A percentile compares a stretch with the other conserved stretches of the same genome.
phyloP scores from a whole-genome alignment of 495 filamentous ascomycete species.

The Copromyces sp. region DNA sequence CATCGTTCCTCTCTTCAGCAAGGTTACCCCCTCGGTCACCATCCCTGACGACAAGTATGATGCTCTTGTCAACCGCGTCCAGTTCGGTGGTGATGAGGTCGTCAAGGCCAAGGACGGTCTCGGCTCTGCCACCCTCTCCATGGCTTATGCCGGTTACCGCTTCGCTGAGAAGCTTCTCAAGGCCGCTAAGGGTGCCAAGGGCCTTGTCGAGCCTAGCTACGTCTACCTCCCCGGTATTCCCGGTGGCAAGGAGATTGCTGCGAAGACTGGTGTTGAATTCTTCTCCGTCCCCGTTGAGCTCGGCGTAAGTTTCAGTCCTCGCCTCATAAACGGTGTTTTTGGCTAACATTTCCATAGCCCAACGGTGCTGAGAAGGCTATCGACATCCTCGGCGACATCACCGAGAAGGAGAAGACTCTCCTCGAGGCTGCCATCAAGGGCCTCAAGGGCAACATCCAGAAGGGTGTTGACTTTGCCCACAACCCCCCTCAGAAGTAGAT shows the following conservation, averaged over 20 bases:
- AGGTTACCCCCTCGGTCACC: conserved; percentile 64
- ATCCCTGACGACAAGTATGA: conserved; percentile 83
- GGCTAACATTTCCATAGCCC: conserved; percentile 41
- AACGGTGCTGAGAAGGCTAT: conserved; percentile 71
- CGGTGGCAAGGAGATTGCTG: conserved; percentile 73
- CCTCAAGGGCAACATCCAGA: conserved; percentile 84
- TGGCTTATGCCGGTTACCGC: conserved; percentile 94
- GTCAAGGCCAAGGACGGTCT: conserved; percentile 95
- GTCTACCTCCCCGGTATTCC: conserved; percentile 85
- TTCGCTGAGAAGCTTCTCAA: conserved; percentile 90
- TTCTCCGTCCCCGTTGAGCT: conserved; percentile 95
- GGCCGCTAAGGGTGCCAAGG: conserved; percentile 77
- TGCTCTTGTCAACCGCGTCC: conserved; percentile 81
- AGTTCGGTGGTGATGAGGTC: conserved; percentile 98
- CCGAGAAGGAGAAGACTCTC: conserved; percentile 76
- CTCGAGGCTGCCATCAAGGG: conserved; percentile 62
- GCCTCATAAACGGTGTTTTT: background rate
- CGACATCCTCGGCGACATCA: conserved; percentile 64
- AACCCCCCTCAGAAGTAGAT: conserved; percentile 49
- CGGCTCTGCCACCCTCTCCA: conserved; percentile 91
- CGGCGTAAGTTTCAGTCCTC: conserved; percentile 53
- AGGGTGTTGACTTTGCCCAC: conserved; percentile 82
- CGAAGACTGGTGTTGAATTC: conserved; percentile 78
- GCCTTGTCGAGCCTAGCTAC: conserved; percentile 87
- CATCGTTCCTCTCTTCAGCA: conserved; percentile 95